These are phyloP conservation scores for Boechera divaricarpa DNA, from an alignment of 345 rosid genomes.

Conservation along the genomic window DNA sequence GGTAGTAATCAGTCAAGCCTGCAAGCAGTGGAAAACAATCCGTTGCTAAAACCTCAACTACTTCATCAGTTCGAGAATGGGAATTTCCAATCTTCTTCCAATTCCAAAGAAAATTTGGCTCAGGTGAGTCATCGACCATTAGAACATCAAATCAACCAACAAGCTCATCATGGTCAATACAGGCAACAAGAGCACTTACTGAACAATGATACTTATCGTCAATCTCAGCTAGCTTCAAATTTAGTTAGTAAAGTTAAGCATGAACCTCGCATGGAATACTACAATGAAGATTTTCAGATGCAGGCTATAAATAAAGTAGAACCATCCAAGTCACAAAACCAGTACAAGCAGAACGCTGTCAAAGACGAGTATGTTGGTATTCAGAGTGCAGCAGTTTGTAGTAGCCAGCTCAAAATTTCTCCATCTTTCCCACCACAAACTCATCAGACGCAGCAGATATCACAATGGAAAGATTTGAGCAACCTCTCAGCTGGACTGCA, in stretches of 20 bases:
- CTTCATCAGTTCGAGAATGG: conserved; percentile 69
- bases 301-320: conserved; percentile 62
- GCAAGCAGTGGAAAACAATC: conserved; percentile 57
- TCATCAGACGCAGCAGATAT: conserved; percentile 66
- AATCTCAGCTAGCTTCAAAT: conserved; percentile 58
- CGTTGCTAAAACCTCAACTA: conserved; percentile 54
- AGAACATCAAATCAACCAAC: conserved; percentile 63
- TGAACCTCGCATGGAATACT: conserved; percentile 67
- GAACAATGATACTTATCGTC: conserved; percentile 62
- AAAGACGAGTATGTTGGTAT: conserved; percentile 53
- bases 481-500: conserved; percentile 57
- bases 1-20: conserved; percentile 60
- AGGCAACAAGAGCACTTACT: conserved; percentile 60
- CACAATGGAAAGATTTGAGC: conserved; percentile 58
- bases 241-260: conserved; percentile 62
- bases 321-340: conserved; percentile 63
- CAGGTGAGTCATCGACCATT: conserved; percentile 69
- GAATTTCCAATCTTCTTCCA: conserved; percentile 60
- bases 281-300: conserved; percentile 54
- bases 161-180: conserved; percentile 60
- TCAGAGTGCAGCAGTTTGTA: conserved; percentile 50
- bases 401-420: conserved; percentile 52
- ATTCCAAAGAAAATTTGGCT: conserved; percentile 58
- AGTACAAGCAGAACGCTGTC: conserved; percentile 59
- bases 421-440: conserved; percentile 55